Evolutionary conservation across 495 filamentous ascomycete genomes (phyloP), one percentile per base, ranked within the genome.

Genomic region (Umbilicaria muhlenbergii): DNA sequence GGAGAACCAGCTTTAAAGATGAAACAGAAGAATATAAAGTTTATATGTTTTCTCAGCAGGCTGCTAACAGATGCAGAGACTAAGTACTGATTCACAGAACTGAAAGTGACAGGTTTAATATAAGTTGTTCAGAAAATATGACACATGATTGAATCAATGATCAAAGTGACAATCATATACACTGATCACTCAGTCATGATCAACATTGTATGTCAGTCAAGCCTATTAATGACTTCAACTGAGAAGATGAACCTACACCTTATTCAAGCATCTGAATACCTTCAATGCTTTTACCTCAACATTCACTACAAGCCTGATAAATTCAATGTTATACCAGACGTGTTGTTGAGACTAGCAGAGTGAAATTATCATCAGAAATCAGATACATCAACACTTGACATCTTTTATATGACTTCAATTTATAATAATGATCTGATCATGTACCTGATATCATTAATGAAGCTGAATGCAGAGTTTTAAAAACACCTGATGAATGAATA

Each of bases 31-130:
- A 40, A 47, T 32, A 36, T 33, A 6, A 21, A 13, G 11, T 31
- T 47, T 14, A 38, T 37, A 13, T 21, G 5, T 5, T 21, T 21
- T 21, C 19, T 21, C 19, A 21, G 19, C 5, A 2, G 5, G 2
- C 19, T 21, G 2, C 19, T 21, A 21, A 21, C 2, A 4, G 12
- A 14, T 1, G 41, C 32, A 0, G 41, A 52, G 14, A 10, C 17
- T 0, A 44, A 41, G 1, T 52, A 52, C 5, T 52, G 41, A 41
- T 34, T 42, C 0, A 52, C 36, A 0, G 50, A 52, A 28, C 14
- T 52, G 0, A 42, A 52, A 24, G 18, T 50, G 0, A 38, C 48
- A 1, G 43, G 47, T 1, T 13, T 52, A 5, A 36, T 52, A 0
- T 52, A 36, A 21, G 3, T 12, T 0, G 32, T 50, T 0, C 16